Evolutionary conservation across 495 filamentous ascomycete genomes (phyloP), one percentile per base, ranked within the genome.

Genomic region (Penicillium samsonianum): DNA sequence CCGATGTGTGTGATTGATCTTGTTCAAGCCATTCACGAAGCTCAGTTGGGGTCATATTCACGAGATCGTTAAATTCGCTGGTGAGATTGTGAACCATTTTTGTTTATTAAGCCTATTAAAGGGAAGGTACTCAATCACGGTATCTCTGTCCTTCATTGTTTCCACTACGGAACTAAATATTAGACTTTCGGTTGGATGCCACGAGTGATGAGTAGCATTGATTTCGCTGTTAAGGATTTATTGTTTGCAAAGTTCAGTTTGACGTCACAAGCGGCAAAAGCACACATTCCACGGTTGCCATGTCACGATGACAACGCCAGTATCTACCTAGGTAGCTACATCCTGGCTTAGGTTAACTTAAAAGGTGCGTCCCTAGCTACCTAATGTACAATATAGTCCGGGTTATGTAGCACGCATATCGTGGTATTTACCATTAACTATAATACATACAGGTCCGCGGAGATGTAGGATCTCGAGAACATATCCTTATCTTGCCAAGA

Each of bases 401-500:
- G n/a, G n/a, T n/a, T n/a, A n/a, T n/a, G n/a, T n/a, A n/a, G 28
- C 14, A n/a, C 4, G 33, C 5, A 37, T 6, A n/a, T n/a, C n/a
- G n/a, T 16, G 14, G 33, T 5, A 16, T 37, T 37, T 16, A n/a
- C 33, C 14, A 37, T 37, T 37, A 37, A 10, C 38, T 22, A 20
- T 7, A 1, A n/a, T n/a, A n/a, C n/a, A 20, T 0, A 4, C 14
- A 48, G 8, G 8, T 33, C 47, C 47, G 47, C 47, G 47, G 50
- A 53, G 50, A 42, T 40, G 50, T 40, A n/a, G 2, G 16, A 53
- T 41, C 35, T 19, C 17, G n/a, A 25, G 4, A 25, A 17, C 20
- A 17, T n/a, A 50, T 17, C 53, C 59, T 54, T 58, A 62, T 58
- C 59, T 53, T 25, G 55, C 50, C 59, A 58, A 58, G 50, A 33